phyloP scores from a whole-genome alignment of 164 flowering plant genomes.

The Santalum album region DNA sequence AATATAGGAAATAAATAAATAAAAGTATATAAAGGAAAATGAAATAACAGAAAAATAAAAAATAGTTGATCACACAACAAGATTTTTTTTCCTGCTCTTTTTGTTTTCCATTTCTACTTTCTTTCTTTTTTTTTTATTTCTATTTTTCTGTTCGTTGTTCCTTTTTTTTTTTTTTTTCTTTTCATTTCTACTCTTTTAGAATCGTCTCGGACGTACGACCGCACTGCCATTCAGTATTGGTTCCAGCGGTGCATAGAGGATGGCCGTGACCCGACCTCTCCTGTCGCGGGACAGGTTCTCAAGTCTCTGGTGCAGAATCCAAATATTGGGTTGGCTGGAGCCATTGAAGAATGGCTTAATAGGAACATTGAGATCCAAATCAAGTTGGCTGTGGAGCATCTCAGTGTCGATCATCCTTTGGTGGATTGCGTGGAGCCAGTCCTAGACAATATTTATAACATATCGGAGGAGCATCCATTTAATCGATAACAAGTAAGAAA shows the following conservation, averaged over 20 bases:
- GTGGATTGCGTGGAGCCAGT: conserved; percentile 26
- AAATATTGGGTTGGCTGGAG: conserved; percentile 49
- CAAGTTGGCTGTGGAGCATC: conserved; percentile 21
- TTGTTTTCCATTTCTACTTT: too few species aligned
- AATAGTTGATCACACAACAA: too few species aligned
- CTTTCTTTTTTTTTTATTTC: too few species aligned
- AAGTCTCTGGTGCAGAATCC: conserved; percentile 40
- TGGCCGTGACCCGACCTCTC: conserved; percentile 56
- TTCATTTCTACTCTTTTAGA: too few species aligned
- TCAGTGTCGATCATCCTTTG: conserved; percentile 25
- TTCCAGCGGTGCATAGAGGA: conserved; percentile 46
- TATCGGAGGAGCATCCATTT: conserved; percentile 43
- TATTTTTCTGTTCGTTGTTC: too few species aligned
- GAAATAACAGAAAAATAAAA: too few species aligned
- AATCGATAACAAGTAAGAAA: conserved; percentile 39
- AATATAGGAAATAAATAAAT: too few species aligned
- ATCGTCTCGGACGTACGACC: conserved; percentile 46
- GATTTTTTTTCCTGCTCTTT: too few species aligned
- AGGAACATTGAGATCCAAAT: conserved; percentile 45
- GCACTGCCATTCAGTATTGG: conserved; percentile 51
- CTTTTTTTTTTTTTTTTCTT: too few species aligned
- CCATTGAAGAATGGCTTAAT: conserved; percentile 55
- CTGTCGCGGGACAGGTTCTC: conserved; percentile 51
- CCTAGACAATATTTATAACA: conserved; percentile 30
- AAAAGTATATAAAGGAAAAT: too few species aligned